phyloP scores from a whole-genome alignment of 345 rosid genomes.

The Balakata baccata region DNA sequence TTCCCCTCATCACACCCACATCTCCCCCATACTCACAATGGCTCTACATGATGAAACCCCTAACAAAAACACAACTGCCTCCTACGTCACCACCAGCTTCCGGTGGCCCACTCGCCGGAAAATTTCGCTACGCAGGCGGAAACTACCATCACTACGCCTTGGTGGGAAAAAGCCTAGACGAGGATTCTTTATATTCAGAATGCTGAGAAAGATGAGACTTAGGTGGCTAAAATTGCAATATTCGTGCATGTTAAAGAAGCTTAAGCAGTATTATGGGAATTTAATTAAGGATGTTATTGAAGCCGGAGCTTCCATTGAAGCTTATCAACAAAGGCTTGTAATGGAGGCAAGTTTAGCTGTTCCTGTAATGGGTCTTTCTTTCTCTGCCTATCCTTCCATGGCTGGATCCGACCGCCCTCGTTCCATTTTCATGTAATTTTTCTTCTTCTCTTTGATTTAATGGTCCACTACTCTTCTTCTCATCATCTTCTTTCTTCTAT shows the following conservation, averaged over 20 bases:
- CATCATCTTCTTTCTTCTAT: neutral
- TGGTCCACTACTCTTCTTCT: neutral
- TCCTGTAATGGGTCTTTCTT: slow-evolving; percentile 55
- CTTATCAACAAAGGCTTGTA: slow-evolving; percentile 51
- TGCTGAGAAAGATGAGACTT: slow-evolving; percentile 47
- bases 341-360: slow-evolving; percentile 56
- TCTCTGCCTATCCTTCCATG: slow-evolving; percentile 35
- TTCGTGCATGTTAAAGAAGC: slow-evolving; percentile 40
- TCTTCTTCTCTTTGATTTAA: neutral
- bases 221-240: slow-evolving; percentile 57
- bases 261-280: slow-evolving; percentile 48
- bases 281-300: slow-evolving; percentile 46
- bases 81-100: slow-evolving; percentile 11
- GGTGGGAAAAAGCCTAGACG: slow-evolving; percentile 42
- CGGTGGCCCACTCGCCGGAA: slow-evolving; percentile 36
- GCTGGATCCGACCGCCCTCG: slow-evolving; percentile 33
- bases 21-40: slow-evolving; percentile 14
- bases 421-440: slow-evolving; percentile 20
- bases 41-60: slow-evolving; percentile 18
- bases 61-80: neutral
- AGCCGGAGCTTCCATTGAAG: slow-evolving; percentile 39
- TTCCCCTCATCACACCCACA: neutral
- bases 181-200: slow-evolving; percentile 31
- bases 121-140: slow-evolving; percentile 43
- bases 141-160: slow-evolving; percentile 48